Evolutionary conservation across 129 eudicot species (phyloP).

Genomic region (Saussurea involucrata): DNA sequence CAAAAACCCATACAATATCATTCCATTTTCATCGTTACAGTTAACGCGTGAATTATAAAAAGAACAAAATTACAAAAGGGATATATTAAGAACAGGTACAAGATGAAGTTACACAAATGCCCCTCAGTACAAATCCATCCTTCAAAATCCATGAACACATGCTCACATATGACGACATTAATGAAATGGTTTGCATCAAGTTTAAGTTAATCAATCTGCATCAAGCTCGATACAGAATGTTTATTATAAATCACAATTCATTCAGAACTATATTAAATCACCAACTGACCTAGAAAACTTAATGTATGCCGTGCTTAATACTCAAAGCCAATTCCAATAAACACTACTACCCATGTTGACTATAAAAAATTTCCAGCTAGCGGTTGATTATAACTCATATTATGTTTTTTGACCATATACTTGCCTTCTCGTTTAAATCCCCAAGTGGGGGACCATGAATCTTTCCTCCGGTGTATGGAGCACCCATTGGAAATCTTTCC

Average conservation of each 20-base stretch:
- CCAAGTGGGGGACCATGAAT: conserved; percentile 96
- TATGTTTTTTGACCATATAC: conserved; percentile 24
- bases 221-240: not conserved
- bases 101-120: not conserved
- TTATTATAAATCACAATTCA: conserved; percentile 3
- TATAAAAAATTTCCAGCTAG: not conserved
- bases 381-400: conserved; percentile 13
- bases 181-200: conserved; percentile 13
- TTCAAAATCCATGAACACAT: conserved; percentile 16
- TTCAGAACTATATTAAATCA: not conserved
- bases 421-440: conserved; percentile 91
- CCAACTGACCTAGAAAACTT: not conserved
- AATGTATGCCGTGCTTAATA: not conserved
- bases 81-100: conserved; percentile 9
- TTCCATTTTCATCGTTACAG: conserved; percentile 9
- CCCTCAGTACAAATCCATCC: conserved; percentile 4
- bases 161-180: not conserved
- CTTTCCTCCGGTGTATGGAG: conserved; percentile 93
- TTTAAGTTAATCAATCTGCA: conserved; percentile 10
- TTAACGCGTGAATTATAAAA: conserved; percentile 10
- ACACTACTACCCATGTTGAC: not conserved
- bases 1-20: conserved; percentile 4
- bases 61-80: not conserved
- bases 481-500: conserved; percentile 99
- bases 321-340: not conserved